Conservation (phyloP, 345 rosid genomes). For the Eucalyptus marginata region DNA sequence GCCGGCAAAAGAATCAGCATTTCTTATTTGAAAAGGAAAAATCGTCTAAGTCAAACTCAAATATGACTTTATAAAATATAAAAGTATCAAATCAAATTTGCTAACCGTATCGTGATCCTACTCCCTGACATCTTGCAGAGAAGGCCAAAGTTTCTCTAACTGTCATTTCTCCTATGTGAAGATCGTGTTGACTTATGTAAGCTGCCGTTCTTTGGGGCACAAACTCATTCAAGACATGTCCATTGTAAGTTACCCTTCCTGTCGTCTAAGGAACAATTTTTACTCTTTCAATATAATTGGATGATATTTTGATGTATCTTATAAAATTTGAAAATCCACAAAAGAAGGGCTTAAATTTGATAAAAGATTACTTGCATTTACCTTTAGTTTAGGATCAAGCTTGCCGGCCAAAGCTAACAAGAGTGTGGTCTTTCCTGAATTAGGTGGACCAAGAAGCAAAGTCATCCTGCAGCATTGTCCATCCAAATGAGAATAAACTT, state of each 20-base stretch:
- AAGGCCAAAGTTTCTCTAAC: conserved; percentile 83
- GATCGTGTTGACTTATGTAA: conserved; percentile 69
- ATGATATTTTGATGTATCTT: not conserved
- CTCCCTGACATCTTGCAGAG: conserved; percentile 82
- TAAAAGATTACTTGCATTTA: not conserved
- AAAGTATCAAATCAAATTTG: not conserved
- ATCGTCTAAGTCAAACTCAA: not conserved
- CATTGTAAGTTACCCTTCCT: conserved; percentile 38
- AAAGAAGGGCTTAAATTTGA: not conserved
- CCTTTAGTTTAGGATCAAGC: conserved; percentile 9
- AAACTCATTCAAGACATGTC: conserved; percentile 30
- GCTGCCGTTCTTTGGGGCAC: conserved; percentile 40
- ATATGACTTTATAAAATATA: not conserved
- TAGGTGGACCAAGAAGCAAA: conserved; percentile 75
- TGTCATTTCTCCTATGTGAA: conserved; percentile 75
- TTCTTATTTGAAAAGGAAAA: not conserved
- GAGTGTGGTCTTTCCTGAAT: conserved; percentile 82
- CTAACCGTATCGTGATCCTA: conserved; percentile 52
- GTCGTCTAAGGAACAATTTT: conserved; percentile 4
- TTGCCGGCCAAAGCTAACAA: conserved; percentile 29
- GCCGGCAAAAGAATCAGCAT: not conserved
- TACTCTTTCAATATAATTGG: not conserved
- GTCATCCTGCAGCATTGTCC: conserved; percentile 3
- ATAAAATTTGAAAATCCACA: not conserved
- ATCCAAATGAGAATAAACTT: not conserved